Percentiles rank a stretch among this genome's conserved stretches.
phyloP scores from a whole-genome alignment of 2,329 filamentous ascomycete species.

The Talaromyces islandicus region DNA sequence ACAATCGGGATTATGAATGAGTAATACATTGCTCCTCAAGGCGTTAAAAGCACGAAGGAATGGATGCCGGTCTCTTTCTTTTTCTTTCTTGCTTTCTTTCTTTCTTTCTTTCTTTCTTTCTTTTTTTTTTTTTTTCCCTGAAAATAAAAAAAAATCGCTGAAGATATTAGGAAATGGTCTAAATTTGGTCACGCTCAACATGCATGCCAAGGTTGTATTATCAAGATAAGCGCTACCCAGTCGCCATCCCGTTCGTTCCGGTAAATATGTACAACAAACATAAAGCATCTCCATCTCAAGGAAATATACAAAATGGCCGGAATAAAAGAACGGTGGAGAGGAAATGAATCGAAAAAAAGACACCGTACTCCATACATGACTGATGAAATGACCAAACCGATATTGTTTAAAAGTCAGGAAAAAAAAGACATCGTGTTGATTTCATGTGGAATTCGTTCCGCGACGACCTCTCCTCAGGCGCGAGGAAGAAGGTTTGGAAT shows the following conservation, averaged over 20 bases:
- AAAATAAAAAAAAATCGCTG: neutral
- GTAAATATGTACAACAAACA: neutral
- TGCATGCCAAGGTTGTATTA: neutral
- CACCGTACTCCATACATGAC: neutral
- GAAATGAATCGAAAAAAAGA: neutral
- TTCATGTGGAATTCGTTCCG: neutral
- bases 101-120: too few relatives aligned
- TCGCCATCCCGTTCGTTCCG: neutral
- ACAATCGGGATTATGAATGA: too few relatives aligned
- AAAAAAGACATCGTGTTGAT: neutral
- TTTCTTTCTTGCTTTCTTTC: too few relatives aligned
- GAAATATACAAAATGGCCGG: neutral
- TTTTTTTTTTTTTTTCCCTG: too few relatives aligned
- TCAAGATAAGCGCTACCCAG: neutral
- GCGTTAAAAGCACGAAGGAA: too few relatives aligned
- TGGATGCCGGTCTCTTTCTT: too few relatives aligned
- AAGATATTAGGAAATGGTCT: neutral
- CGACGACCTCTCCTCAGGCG: neutral
- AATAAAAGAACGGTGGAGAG: neutral
- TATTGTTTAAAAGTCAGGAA: neutral
- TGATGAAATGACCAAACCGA: neutral
- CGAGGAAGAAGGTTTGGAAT: neutral
- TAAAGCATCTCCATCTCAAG: neutral
- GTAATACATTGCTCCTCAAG: too few relatives aligned
- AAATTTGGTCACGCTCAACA: neutral